Conservation (phyloP, 805 yeast species). For the Kuraishia molischiana region DNA sequence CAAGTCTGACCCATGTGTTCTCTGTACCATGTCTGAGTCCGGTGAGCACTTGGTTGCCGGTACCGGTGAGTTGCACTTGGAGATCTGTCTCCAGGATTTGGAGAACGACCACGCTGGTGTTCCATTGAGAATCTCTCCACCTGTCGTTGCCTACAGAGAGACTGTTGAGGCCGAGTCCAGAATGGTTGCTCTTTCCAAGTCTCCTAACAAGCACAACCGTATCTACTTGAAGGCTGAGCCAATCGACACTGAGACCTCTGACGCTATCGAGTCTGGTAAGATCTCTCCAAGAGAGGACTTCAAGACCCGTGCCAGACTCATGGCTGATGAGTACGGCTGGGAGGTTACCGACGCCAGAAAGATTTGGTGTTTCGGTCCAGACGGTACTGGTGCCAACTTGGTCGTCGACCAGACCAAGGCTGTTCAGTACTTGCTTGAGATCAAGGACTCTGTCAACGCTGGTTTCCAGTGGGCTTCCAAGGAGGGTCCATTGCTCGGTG, state of each 20-base stretch:
- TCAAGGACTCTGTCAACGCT: conserved; percentile 98
- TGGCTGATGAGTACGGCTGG: conserved; percentile 99
- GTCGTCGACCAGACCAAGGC: conserved; percentile 99
- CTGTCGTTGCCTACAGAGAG: conserved; percentile 98
- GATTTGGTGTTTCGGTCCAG: conserved; percentile 99
- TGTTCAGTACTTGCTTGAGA: conserved; percentile 96
- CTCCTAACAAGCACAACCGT: conserved; percentile 99
- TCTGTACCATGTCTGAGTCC: conserved; percentile 75
- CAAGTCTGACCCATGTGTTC: conserved; percentile 98
- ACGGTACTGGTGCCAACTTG: conserved; percentile 96
- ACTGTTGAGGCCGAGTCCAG: conserved; percentile 91
- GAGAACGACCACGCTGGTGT: conserved; percentile 99
- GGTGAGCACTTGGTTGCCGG: conserved; percentile 99
- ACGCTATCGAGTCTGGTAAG: conserved; percentile 89
- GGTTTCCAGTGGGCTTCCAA: conserved; percentile 99
- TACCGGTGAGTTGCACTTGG: conserved; percentile 99
- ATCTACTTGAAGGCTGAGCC: conserved; percentile 97
- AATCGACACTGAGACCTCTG: conserved; percentile 83
- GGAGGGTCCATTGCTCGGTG: conserved; percentile 99
- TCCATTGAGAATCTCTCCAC: conserved; percentile 96
- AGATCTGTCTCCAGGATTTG: conserved; percentile 91
- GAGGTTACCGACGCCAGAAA: conserved; percentile 99
- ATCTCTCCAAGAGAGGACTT: conserved; percentile 94
- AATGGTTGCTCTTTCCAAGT: conserved; percentile 94
- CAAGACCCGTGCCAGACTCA: conserved; percentile 97